Evolutionary conservation across 2,329 filamentous ascomycete species (phyloP).

Genomic region (Cordyceps cateniannulata): DNA sequence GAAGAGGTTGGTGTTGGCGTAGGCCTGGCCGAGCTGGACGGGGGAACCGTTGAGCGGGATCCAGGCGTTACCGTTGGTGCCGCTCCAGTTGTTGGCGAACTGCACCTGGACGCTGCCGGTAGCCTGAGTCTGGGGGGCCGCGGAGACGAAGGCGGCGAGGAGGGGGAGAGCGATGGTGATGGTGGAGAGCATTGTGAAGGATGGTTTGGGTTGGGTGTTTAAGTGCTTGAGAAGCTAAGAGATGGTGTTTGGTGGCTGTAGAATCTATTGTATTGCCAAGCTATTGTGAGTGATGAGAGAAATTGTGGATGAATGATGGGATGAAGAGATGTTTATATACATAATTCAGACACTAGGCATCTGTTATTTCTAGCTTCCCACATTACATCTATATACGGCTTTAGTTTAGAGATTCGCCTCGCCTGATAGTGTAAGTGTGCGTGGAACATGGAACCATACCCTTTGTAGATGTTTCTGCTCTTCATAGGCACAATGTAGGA

Average conservation of each 20-base stretch:
- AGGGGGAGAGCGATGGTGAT: neutral
- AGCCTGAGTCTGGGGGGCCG: neutral
- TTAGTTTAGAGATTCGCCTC: neutral
- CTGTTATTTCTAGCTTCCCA: neutral
- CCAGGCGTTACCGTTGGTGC: conserved; percentile 4
- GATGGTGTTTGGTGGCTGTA: neutral
- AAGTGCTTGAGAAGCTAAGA: neutral
- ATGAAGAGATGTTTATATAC: neutral
- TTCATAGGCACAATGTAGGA: neutral
- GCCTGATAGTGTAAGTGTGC: neutral
- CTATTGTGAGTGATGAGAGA: neutral
- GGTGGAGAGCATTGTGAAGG: neutral
- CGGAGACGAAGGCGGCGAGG: conserved; percentile 1
- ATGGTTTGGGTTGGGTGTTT: neutral
- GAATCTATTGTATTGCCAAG: neutral
- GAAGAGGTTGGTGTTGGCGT: conserved; percentile 8
- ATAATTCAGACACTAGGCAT: neutral
- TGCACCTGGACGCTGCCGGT: conserved; percentile 5
- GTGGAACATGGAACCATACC: neutral
- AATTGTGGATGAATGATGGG: neutral
- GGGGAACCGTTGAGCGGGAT: neutral
- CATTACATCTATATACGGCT: neutral
- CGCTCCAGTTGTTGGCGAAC: conserved; percentile 3
- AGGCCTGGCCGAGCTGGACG: neutral
- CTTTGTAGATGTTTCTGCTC: neutral